phyloP scores from a whole-genome alignment of 768 basidiomycete genomes.

The Auriscalpium vulgare region DNA sequence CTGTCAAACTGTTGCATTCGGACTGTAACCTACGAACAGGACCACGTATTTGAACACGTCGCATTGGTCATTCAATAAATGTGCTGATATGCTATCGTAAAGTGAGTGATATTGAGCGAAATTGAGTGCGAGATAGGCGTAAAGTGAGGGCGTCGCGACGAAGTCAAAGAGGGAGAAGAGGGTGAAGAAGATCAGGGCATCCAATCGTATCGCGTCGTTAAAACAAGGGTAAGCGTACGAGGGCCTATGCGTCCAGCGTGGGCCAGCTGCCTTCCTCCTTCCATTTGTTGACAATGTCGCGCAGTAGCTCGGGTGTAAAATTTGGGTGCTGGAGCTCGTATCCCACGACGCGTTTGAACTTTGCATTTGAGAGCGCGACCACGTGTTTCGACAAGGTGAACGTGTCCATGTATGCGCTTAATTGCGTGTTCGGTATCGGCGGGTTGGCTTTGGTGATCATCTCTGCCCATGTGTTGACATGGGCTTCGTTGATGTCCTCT shows the following conservation, averaged over 20 bases:
- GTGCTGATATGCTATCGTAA: not conserved
- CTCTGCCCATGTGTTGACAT: slow-evolving; percentile 75
- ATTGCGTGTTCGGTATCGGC: slow-evolving; percentile 60
- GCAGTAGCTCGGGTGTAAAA: slow-evolving; percentile 52
- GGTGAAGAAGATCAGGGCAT: not conserved
- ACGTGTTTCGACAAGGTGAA: slow-evolving; percentile 62
- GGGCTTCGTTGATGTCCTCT: slow-evolving; percentile 80
- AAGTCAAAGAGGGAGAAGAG: not conserved
- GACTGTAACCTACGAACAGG: slow-evolving; percentile 25
- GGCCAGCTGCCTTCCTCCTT: slow-evolving; percentile 58
- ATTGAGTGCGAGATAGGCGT: not conserved
- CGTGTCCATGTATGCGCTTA: slow-evolving; percentile 75
- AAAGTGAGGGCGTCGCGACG: not conserved
- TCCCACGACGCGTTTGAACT: slow-evolving; percentile 66
- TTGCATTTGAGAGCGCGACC: slow-evolving; percentile 60
- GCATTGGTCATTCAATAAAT: not conserved
- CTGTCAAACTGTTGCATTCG: slow-evolving; percentile 60
- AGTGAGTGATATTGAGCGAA: not conserved
- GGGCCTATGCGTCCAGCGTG: slow-evolving; percentile 15
- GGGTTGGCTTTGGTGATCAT: slow-evolving; percentile 70
- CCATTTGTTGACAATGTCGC: slow-evolving; percentile 74
- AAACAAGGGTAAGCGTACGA: not conserved
- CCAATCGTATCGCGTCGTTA: not conserved
- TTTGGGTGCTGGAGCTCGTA: slow-evolving; percentile 58
- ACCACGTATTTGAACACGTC: not conserved